phyloP scores from a whole-genome alignment of 164 flowering plant species.

The Buxus sempervirens region DNA sequence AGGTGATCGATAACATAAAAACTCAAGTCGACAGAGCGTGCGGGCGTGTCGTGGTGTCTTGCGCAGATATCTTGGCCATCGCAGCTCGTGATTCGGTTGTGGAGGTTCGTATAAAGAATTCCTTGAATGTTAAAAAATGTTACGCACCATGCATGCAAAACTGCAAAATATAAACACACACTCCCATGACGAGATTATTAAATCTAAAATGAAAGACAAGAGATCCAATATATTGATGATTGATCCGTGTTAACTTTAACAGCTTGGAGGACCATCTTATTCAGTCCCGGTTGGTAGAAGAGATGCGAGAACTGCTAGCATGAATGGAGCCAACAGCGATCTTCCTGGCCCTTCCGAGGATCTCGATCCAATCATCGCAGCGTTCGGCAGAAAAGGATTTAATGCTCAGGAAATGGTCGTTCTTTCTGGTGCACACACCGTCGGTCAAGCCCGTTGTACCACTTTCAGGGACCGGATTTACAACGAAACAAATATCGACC shows the following conservation, averaged over 20 bases:
- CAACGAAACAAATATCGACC: conserved; percentile 34
- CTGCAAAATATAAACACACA: no score
- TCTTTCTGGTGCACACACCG: conserved; percentile 48
- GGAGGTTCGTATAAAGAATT: conserved; percentile 11
- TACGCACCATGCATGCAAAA: no score
- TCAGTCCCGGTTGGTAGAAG: conserved; percentile 39
- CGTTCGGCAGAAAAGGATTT: conserved; percentile 31
- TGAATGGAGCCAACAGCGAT: conserved; percentile 21
- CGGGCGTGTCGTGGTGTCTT: conserved; percentile 25
- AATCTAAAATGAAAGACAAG: no score
- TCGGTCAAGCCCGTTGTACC: conserved; percentile 36
- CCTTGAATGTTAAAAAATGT: no score
- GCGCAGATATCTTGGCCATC: conserved; percentile 29
- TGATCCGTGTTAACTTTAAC: not conserved
- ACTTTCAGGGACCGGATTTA: conserved; percentile 32
- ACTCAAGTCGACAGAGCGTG: conserved; percentile 26
- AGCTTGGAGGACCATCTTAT: conserved; percentile 46
- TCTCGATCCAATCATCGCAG: conserved; percentile 15
- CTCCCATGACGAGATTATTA: no score
- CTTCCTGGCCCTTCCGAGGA: conserved; percentile 24
- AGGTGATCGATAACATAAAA: conserved; percentile 20
- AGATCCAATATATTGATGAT: no score
- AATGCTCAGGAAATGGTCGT: conserved; percentile 36
- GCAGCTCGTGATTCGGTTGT: conserved; percentile 29
- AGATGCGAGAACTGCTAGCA: conserved; percentile 40